Base-by-base conservation (phyloP, 148 eudicot genomes). In the Cornus florida region DNA sequence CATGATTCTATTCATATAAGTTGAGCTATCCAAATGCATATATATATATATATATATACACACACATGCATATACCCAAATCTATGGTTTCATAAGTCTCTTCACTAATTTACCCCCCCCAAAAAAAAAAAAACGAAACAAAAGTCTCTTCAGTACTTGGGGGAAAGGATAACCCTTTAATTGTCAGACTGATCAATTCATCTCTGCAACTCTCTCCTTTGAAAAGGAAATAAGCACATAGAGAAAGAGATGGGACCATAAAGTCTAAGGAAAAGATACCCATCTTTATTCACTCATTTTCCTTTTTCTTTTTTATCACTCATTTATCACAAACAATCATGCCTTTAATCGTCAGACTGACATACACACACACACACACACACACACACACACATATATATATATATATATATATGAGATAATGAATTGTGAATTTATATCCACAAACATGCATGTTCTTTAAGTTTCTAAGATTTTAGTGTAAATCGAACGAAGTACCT, bases 241-340 rank as follows among this genome's bases (percentile, higher is more conserved):
- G 65, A 84, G 85, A 76, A 79, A 81, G 79, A 64, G 50, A 77
- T 41, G 74, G 82, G 64, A 68, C 78, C 75, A 79, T 11, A 86
- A 86, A 86, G 81, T 84, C 79, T 35, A 10, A 74, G 79, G 76
- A 81, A 86, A 83, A 86, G 89, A 81, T 81, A 71, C 81, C 78
- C 78, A 73, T 75, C 82, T 81, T 86, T 83, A 77, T 72, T 78
- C 84, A 81, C 83, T 75, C 74, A 71, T 48, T 81, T 83, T 28
- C 28, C 1, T 28, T 28, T 28, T 28, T 28, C 28, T 28, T 28
- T 28, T 28, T 28, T 28, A 0, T 78, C 84, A 81, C 83, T 75
- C 74, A 71, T 48, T 81, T 83, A 81, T 78, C 77, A 28, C 82
- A 67, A 73, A 79, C 76, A 83, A 16, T 31, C 46, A 41, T 73